Conservation (phyloP, 2,329 filamentous ascomycete genomes). For the Leptographium wingfieldii region DNA sequence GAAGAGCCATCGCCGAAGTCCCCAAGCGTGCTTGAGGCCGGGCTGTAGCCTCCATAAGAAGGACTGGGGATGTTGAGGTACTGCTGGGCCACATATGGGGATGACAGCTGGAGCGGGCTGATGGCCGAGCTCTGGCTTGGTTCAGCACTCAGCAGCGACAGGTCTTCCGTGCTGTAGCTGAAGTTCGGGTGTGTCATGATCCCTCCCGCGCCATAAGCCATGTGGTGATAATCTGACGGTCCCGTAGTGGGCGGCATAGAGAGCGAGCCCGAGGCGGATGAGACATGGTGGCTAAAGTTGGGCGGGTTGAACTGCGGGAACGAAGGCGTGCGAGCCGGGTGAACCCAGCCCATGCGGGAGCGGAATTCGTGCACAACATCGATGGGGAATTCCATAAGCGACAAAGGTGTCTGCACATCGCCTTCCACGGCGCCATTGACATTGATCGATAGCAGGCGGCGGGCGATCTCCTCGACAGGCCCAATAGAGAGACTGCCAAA, state of each 20-base stretch:
- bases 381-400: constrained; percentile 61
- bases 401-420: constrained; percentile 47
- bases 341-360: constrained; percentile 53
- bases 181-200: constrained; percentile 37
- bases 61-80: constrained; percentile 53
- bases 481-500: constrained; percentile 67
- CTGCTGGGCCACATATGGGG: constrained; percentile 39
- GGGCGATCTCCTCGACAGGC: constrained; percentile 78
- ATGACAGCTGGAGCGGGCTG: constrained; percentile 44
- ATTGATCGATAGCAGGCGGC: constrained; percentile 58
- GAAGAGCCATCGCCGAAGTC: constrained; percentile 27
- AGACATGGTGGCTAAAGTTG: constrained; percentile 35
- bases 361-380: constrained; percentile 58
- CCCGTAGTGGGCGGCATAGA: constrained; percentile 26
- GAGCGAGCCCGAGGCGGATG: constrained; percentile 19
- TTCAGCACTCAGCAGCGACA: constrained; percentile 41
- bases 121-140: constrained; percentile 29
- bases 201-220: constrained; percentile 32
- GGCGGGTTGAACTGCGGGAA: constrained; percentile 48
- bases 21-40: constrained; percentile 47
- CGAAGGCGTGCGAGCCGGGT: constrained; percentile 44
- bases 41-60: constrained; percentile 47
- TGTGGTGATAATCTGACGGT: constrained; percentile 23
- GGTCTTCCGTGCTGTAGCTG: constrained; percentile 51
- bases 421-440: constrained; percentile 42